These are phyloP conservation scores for Aspergillus sp. DNA, from an alignment of 2,329 filamentous ascomycete species.

Conservation along the genomic window DNA sequence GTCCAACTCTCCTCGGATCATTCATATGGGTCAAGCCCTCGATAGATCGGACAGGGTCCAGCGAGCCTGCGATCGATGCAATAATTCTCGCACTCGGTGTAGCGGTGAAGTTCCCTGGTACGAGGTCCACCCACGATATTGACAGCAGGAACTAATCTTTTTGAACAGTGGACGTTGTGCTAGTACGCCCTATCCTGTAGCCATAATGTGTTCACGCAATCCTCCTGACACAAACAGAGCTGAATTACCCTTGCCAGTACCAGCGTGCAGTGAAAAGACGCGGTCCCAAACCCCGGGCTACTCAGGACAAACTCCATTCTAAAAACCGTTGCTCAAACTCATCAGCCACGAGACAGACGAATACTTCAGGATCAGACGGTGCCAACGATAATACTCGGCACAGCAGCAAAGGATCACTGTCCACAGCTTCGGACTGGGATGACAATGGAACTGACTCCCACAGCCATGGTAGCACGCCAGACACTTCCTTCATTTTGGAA, in stretches of 20 bases:
- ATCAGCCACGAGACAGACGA: too few species aligned
- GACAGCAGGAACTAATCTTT: neutral
- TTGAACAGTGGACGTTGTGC: neutral
- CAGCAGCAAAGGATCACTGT: neutral
- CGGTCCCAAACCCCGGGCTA: constrained; percentile 12
- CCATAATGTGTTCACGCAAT: too few species aligned
- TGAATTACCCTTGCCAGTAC: constrained; percentile 22
- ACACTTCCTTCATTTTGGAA: too few species aligned
- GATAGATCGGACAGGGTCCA: neutral
- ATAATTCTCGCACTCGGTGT: constrained; percentile 1
- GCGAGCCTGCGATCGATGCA: constrained; percentile 1
- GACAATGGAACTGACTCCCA: neutral
- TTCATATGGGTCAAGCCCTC: too few species aligned
- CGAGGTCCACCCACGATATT: neutral
- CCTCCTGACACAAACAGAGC: constrained; percentile 11
- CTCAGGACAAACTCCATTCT: too few species aligned
- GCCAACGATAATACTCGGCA: neutral
- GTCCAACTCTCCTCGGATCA: too few species aligned
- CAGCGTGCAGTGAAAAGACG: constrained; percentile 24
- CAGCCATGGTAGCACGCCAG: too few species aligned
- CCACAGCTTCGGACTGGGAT: neutral
- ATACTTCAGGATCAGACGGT: neutral
- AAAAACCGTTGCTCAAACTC: too few species aligned
- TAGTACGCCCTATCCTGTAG: neutral
- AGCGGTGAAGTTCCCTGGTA: constrained; percentile 1